Percentiles rank a stretch among this genome's conserved stretches.
Conservation (phyloP, 2,329 filamentous ascomycete genomes). For the Colletotrichum nymphaeae region DNA sequence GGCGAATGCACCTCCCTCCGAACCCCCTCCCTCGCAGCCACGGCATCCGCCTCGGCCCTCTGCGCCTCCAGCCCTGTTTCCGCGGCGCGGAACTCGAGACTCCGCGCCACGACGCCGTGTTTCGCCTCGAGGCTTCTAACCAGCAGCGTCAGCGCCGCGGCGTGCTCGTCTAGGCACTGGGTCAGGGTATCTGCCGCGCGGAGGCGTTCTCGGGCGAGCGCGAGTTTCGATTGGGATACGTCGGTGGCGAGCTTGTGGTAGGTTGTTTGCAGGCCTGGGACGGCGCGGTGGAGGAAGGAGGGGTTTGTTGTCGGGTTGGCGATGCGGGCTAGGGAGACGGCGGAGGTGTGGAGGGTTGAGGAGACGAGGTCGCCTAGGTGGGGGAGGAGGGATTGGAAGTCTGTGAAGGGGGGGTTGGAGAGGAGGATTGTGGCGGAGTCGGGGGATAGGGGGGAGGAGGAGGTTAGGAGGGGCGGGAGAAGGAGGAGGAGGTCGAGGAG, state of each 20-base stretch:
- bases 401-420: slow-evolving; percentile 60
- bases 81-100: slow-evolving; percentile 61
- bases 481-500: slow-evolving; percentile 67
- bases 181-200: slow-evolving; percentile 50
- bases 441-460: slow-evolving; percentile 48
- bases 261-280: slow-evolving; percentile 59
- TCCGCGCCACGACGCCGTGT: slow-evolving; percentile 63
- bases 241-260: slow-evolving; percentile 50
- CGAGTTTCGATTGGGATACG: slow-evolving; percentile 43
- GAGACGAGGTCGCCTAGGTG: slow-evolving; percentile 60
- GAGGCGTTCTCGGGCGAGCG: slow-evolving; percentile 53
- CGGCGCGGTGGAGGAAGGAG: slow-evolving; percentile 68
- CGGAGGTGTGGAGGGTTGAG: slow-evolving; percentile 59
- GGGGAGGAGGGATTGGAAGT: slow-evolving; percentile 60
- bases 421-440: slow-evolving; percentile 57
- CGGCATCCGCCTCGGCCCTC: slow-evolving; percentile 52
- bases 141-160: slow-evolving; percentile 53
- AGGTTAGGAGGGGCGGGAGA: slow-evolving; percentile 60
- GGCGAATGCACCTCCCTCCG: slow-evolving; percentile 57
- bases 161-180: slow-evolving; percentile 53
- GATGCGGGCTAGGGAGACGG: slow-evolving; percentile 60
- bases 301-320: slow-evolving; percentile 62
- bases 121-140: slow-evolving; percentile 66
- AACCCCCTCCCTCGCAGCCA: slow-evolving; percentile 47
- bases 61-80: slow-evolving; percentile 57